These are phyloP conservation scores for Barbatosphaeria neglecta DNA, from an alignment of 495 filamentous ascomycete species.

Conservation along the genomic window DNA sequence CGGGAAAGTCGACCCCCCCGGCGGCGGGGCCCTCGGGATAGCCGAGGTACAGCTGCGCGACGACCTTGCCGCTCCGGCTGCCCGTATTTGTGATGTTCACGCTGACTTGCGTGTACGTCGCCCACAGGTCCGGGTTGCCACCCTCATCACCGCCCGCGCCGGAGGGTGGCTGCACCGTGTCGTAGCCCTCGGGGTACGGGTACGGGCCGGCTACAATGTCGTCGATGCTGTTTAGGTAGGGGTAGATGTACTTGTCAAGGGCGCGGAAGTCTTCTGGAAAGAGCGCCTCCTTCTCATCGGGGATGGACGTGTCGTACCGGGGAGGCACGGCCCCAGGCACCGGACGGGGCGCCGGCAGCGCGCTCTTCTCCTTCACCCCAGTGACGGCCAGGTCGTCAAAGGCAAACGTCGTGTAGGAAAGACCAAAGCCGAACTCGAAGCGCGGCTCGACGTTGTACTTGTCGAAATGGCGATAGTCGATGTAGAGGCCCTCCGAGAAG, in stretches of 20 bases:
- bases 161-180: slow-evolving; percentile 40
- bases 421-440: slow-evolving; percentile 69
- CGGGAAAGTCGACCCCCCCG: slow-evolving; percentile 61
- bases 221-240: slow-evolving; percentile 56
- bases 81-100: slow-evolving; percentile 67
- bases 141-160: slow-evolving; percentile 69
- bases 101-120: slow-evolving; percentile 47
- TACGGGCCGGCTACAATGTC: slow-evolving; percentile 46
- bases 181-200: slow-evolving; percentile 64
- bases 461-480: slow-evolving; percentile 92
- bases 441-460: slow-evolving; percentile 52
- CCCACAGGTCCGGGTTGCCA: slow-evolving; percentile 78
- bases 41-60: slow-evolving; percentile 73
- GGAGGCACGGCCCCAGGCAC: slow-evolving; percentile 46
- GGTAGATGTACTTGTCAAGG: slow-evolving; percentile 76
- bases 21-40: slow-evolving; percentile 49
- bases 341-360: slow-evolving; percentile 49
- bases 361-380: slow-evolving; percentile 42
- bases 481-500: slow-evolving; percentile 71
- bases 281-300: slow-evolving; percentile 44
- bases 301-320: slow-evolving; percentile 43
- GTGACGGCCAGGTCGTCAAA: slow-evolving; percentile 47
- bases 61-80: slow-evolving; percentile 49
- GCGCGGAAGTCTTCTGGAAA: slow-evolving; percentile 57
- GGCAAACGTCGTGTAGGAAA: slow-evolving; percentile 75